These are phyloP conservation scores for Starmerella sp. DNA, from an alignment of 805 yeast genomes.

Conservation along the genomic window DNA sequence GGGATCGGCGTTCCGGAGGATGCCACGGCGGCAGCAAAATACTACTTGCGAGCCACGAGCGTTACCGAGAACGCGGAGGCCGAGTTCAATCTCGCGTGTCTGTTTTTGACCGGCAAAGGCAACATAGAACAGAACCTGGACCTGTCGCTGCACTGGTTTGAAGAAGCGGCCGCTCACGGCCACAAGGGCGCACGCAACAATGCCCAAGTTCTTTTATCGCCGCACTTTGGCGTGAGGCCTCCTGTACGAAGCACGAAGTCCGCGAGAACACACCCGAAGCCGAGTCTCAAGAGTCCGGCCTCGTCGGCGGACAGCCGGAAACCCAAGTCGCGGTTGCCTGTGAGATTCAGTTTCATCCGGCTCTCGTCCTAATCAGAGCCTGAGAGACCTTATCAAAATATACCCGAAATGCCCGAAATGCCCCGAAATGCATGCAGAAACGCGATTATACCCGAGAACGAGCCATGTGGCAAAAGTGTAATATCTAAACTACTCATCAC, in stretches of 20 bases:
- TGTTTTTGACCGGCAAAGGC: constrained; percentile 8
- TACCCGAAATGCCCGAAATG: no score
- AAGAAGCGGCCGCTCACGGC: constrained; percentile 11
- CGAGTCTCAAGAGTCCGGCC: no score
- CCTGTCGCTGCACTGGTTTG: constrained; percentile 10
- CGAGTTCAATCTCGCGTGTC: constrained; percentile 12
- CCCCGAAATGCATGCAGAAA: no score
- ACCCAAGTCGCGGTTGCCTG: no score
- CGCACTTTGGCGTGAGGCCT: background rate
- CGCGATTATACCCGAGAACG: no score
- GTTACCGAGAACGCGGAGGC: constrained; percentile 11
- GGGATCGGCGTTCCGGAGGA: constrained; percentile 16
- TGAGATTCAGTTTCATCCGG: no score
- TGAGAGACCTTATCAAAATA: no score
- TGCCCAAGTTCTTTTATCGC: background rate
- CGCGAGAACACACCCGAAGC: background rate
- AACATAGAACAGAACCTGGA: background rate
- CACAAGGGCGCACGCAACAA: constrained; percentile 8
- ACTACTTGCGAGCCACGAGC: constrained; percentile 10
- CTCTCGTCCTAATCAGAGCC: background rate
- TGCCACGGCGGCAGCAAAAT: constrained; percentile 1
- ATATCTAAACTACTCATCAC: background rate
- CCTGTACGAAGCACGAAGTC: background rate
- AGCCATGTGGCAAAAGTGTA: no score
- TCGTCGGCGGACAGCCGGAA: no score